Base-by-base conservation (phyloP, 75 land plant genomes). In the Picea sitchensis region DNA sequence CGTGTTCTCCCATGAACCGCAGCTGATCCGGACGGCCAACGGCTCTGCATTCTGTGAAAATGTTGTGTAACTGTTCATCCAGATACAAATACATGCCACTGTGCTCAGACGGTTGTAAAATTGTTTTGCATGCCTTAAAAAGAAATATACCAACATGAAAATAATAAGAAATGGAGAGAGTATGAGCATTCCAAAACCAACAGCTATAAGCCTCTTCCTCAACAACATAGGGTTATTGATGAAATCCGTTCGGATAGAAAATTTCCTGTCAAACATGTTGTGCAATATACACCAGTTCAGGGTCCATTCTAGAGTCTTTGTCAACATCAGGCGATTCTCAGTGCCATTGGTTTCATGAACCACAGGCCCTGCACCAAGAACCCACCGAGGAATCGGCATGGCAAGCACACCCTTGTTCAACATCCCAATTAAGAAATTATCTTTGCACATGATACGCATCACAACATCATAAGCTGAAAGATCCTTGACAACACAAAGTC, bases 251-350 rank as follows among this genome's bases (percentile, higher is more conserved):
- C 81, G 86, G 11, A 96, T 60, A 74, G 88, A 77, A 77, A 91
- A 96, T 75, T 90, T 92, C 64, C 95, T 87, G 83, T 96, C 96
- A 92, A 96, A 94, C 99, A 96, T 94, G 82, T 92, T 88, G 79
- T 96, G 93, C 51, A 96, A 78, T 82, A 96, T 89, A 82, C 92
- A 96, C 96, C 96, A 96, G 78, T 96, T 91, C 51, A 96, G 80
- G 60, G 90, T 92, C 96, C 99, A 96, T 63, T 96, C 95, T 38
- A 96, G 86, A 34, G 90, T 89, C 85, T 89, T 96, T 3, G 92
- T 91, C 36, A 96, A 81, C 14, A 92, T 78, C 9, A 94, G 78
- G 26, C 86, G 83, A 80, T 88, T 83, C 18, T 76, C 73, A 15
- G 2, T 68, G 7, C 93, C 91, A 84, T 69, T 51, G 31, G 65